A percentile compares a stretch with the other conserved stretches of the same genome.
Evolutionary conservation across 2,329 filamentous ascomycete species (phyloP).

Genomic region (Stromatinia cepivora): DNA sequence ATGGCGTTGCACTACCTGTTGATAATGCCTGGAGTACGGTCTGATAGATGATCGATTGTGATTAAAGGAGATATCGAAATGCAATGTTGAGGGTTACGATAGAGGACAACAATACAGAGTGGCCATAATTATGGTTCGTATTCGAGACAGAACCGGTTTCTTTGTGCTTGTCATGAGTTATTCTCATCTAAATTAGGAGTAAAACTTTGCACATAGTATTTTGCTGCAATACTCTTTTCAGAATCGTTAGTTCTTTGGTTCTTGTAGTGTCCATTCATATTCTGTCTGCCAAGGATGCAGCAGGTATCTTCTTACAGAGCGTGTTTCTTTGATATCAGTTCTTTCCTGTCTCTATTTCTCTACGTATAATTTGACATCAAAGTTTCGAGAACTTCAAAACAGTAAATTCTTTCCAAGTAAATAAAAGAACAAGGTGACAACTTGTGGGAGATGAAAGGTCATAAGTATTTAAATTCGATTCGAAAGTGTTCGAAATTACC

Average conservation of each 20-base stretch:
- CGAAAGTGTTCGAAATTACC: neutral
- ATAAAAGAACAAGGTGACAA: neutral
- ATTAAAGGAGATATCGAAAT: neutral
- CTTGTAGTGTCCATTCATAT: neutral
- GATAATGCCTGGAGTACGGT: conserved; percentile 44
- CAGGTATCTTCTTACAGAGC: neutral
- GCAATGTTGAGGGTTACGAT: neutral
- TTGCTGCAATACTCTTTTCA: neutral
- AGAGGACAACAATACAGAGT: neutral
- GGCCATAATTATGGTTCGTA: neutral
- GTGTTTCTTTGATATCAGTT: neutral
- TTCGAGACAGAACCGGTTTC: neutral
- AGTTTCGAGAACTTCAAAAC: neutral
- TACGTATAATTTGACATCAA: neutral
- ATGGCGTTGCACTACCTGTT: conserved; percentile 43
- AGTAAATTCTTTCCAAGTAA: neutral
- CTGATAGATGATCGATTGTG: conserved; percentile 25
- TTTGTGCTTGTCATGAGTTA: neutral
- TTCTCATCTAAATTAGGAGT: neutral
- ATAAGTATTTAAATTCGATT: neutral
- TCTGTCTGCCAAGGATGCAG: conserved; percentile 7
- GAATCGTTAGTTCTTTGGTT: neutral
- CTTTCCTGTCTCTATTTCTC: neutral
- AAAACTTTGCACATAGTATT: neutral
- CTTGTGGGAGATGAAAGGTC: neutral